Percentiles rank a stretch among this genome's conserved stretches.
Evolutionary conservation across 208 protist genomes (phyloP).

Genomic region (Crithidia fasciculata): DNA sequence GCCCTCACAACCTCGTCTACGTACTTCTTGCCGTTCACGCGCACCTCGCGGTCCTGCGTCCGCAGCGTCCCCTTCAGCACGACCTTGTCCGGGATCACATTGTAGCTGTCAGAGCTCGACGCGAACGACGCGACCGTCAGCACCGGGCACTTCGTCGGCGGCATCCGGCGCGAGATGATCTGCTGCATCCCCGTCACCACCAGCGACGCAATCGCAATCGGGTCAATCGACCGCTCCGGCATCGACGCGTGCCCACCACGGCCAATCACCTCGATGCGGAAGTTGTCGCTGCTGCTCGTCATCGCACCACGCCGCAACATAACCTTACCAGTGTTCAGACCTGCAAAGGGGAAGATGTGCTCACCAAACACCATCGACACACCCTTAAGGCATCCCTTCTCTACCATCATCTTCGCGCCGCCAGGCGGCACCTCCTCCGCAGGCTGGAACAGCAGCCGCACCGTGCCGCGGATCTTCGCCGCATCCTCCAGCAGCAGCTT

Average conservation of each 20-base stretch:
- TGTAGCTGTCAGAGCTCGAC: constrained; percentile 55
- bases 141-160: constrained; percentile 47
- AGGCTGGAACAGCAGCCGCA: constrained; percentile 82
- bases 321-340: constrained; percentile 21
- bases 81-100: constrained; percentile 61
- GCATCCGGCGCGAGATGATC: constrained; percentile 54
- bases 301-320: constrained; percentile 35
- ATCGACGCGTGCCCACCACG: constrained; percentile 64
- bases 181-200: constrained; percentile 54
- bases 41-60: constrained; percentile 38
- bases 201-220: constrained; percentile 45
- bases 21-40: constrained; percentile 25
- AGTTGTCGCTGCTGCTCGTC: constrained; percentile 33
- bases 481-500: constrained; percentile 54
- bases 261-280: constrained; percentile 45
- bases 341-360: constrained; percentile 29
- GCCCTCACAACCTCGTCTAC: constrained; percentile 41
- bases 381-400: constrained; percentile 54
- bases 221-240: constrained; percentile 61
- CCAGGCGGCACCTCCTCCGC: constrained; percentile 68
- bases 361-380: constrained; percentile 64
- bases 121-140: constrained; percentile 46
- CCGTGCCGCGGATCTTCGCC: constrained; percentile 54
- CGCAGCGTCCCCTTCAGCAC: constrained; percentile 58
- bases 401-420: constrained; percentile 55